Percentiles rank a stretch among this genome's conserved stretches.
phyloP scores from a whole-genome alignment of 257 asterid genomes.

The Anisodus tanguticus region DNA sequence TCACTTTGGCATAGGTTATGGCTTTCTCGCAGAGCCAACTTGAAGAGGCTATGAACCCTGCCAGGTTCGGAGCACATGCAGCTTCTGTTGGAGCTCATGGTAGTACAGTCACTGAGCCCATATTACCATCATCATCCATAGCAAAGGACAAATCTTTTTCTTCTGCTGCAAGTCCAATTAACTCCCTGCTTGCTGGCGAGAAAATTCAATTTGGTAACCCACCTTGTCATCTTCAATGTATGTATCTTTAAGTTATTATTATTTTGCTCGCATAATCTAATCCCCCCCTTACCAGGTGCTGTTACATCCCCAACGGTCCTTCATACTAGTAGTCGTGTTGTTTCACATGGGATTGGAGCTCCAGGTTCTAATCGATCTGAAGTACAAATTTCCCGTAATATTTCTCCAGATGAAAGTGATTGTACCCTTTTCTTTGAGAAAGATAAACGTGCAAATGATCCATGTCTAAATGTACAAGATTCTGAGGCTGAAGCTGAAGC shows the following conservation, averaged over 20 bases:
- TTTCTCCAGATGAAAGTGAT: slow-evolving; percentile 61
- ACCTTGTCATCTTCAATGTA: not conserved
- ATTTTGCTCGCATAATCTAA: not conserved
- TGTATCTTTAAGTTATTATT: slow-evolving; percentile 28
- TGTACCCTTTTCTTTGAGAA: slow-evolving; percentile 62
- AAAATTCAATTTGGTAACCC: slow-evolving; percentile 88
- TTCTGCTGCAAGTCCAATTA: slow-evolving; percentile 79
- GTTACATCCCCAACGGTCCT: slow-evolving; percentile 90
- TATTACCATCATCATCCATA: slow-evolving; percentile 61
- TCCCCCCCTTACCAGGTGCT: slow-evolving; percentile 60
- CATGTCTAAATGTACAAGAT: slow-evolving; percentile 65
- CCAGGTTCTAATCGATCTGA: slow-evolving; percentile 89
- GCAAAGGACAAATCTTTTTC: slow-evolving; percentile 69
- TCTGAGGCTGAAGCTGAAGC: slow-evolving; percentile 74
- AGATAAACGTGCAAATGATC: slow-evolving; percentile 60
- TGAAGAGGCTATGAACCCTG: slow-evolving; percentile 90
- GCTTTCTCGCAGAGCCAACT: slow-evolving; percentile 86
- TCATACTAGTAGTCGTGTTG: slow-evolving; percentile 67
- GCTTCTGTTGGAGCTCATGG: slow-evolving; percentile 71
- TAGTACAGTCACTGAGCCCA: slow-evolving; percentile 56
- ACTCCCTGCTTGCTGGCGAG: slow-evolving; percentile 95
- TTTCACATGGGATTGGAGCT: slow-evolving; percentile 69
- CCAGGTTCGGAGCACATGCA: slow-evolving; percentile 59
- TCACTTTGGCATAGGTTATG: slow-evolving; percentile 69
- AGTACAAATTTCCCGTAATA: slow-evolving; percentile 58